Evolutionary conservation across 768 basidiomycete genomes (phyloP).

Genomic region (Leccinum uliginosum): DNA sequence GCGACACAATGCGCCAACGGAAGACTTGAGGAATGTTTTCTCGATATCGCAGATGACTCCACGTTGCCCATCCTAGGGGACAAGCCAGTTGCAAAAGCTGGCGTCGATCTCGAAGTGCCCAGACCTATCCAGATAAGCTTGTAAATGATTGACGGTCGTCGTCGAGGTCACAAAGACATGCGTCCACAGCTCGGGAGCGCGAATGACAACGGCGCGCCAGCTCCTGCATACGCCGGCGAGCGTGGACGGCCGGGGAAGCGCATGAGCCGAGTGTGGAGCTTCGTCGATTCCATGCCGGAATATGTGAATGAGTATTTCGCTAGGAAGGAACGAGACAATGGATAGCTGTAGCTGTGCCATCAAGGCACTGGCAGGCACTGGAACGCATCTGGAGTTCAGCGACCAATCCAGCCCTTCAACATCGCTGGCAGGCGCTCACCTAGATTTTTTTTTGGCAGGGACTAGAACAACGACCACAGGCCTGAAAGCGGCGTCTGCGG

Average conservation of each 20-base stretch:
- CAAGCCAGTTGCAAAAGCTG: constrained; percentile 14
- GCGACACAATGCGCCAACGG: not conserved
- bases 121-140: constrained; percentile 7
- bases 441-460: not conserved
- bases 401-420: not conserved
- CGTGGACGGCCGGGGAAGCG: not conserved
- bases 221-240: constrained; percentile 13
- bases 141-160: constrained; percentile 3
- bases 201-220: constrained; percentile 7
- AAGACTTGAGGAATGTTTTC: constrained; percentile 2
- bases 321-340: constrained; percentile 17
- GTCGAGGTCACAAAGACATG: constrained; percentile 14
- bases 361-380: not conserved
- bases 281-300: constrained; percentile 7
- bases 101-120: constrained; percentile 3
- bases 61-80: not conserved
- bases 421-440: not conserved
- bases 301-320: constrained; percentile 14
- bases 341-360: constrained; percentile 12
- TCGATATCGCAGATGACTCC: not conserved
- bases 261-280: not conserved
- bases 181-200: constrained; percentile 9
- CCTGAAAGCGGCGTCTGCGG: not conserved
- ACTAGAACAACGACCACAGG: not conserved
- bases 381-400: not conserved